Conservation (phyloP, 306 rosid genomes). For the Lathyrus sativus region DNA sequence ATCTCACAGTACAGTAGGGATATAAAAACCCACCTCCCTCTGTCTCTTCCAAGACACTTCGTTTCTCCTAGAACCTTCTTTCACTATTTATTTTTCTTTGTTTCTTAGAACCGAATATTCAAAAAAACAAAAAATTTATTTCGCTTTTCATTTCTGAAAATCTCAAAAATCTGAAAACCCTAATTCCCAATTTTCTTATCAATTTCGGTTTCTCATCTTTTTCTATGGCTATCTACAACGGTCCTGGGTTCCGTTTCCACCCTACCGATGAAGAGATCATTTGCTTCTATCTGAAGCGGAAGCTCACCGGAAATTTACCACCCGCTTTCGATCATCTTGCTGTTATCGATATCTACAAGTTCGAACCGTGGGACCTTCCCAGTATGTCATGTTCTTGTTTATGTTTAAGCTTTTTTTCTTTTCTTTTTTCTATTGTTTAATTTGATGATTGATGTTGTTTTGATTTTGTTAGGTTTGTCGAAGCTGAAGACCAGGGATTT, state of each 20-base stretch:
- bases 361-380: constrained; percentile 95
- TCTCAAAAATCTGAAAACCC: too few relatives aligned
- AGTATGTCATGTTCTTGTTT: constrained; percentile 25
- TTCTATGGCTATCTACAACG: constrained; percentile 49
- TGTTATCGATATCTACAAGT: constrained; percentile 70
- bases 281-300: constrained; percentile 63
- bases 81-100: too few relatives aligned
- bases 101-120: too few relatives aligned
- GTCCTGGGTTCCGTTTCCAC: constrained; percentile 94
- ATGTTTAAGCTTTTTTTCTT: background rate
- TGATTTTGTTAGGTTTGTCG: constrained; percentile 42
- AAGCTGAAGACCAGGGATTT: constrained; percentile 76
- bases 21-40: background rate
- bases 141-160: too few relatives aligned
- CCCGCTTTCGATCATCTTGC: constrained; percentile 60
- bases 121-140: too few relatives aligned
- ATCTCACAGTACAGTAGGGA: background rate
- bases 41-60: background rate
- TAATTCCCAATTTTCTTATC: background rate
- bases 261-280: constrained; percentile 90
- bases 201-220: background rate
- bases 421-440: background rate
- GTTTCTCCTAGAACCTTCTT: constrained; percentile 11
- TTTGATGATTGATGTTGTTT: background rate
- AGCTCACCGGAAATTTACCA: constrained; percentile 51